Base-by-base conservation (phyloP, 1,284 basidiomycete species). In the Tremellales sp. region DNA sequence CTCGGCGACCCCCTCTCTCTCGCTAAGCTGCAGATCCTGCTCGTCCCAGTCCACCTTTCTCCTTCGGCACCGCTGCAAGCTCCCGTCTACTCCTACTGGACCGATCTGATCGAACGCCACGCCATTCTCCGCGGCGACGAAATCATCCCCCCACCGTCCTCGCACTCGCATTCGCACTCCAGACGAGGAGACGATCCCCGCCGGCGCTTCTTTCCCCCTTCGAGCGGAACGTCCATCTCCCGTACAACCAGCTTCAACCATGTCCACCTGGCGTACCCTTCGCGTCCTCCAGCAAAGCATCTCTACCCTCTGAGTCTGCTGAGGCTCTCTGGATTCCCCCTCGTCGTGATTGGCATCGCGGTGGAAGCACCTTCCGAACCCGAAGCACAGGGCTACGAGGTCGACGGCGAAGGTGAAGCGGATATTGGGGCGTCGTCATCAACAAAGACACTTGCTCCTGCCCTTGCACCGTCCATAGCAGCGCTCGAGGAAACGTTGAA, bases 1-100 rank as follows among this genome's bases (percentile, higher is more conserved):
- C 47, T 68, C 13, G 50, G 64, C 4, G 71, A 73, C 50, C 73
- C 73, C 0, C 47, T 66, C 12, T 57, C 66, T 3, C 61, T 70
- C 7, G 68, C 61, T 8, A 66, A 68, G 27, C 58, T 74, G 1
- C 64, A 70, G 33, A 57, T 74, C 40, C 62, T 74, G 13, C 53
- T 74, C 19, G 50, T 73, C 1, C 72, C 73, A 12, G 61, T 74
- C 4, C 65, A 70, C 49, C 34, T 27, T 19, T n/a, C 48, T 28
- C 45, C 53, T n/a, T 40, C n/a, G 37, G 38, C 53, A 5, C 18
- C 39, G 16, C 29, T 48, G 5, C 34, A 45, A 28, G 36, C 22
- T 25, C 43, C 51, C 29, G 36, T 47, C 8, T 70, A 53, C 45
- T 55, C 51, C 4, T 50, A 58, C 37, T 71, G 66, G 55, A 29